Percentiles rank a stretch among this genome's conserved stretches.
phyloP scores from a whole-genome alignment of 2,329 filamentous ascomycete species.

The Fusarium virguliforme region DNA sequence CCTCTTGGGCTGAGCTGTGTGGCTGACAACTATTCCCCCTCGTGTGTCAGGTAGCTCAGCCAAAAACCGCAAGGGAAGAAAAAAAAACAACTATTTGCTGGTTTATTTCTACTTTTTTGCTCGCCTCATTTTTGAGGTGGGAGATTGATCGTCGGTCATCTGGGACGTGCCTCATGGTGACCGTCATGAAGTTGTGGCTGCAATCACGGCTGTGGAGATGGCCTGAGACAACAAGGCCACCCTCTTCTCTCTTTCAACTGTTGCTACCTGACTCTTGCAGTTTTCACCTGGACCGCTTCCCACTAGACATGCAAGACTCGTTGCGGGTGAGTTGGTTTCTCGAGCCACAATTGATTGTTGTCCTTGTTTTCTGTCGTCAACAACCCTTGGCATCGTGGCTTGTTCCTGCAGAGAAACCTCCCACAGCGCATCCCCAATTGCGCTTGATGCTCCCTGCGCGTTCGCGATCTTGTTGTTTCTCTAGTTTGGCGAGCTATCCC shows the following conservation, averaged over 20 bases:
- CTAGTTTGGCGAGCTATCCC: neutral
- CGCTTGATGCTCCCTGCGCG: neutral
- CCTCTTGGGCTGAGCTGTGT: neutral
- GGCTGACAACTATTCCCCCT: neutral
- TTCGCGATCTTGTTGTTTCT: neutral
- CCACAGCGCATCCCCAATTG: neutral
- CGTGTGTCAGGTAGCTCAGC: neutral
- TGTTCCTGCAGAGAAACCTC: constrained; percentile 1
- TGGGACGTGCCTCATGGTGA: constrained; percentile 22
- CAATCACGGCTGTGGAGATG: constrained; percentile 27
- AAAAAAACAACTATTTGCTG: neutral
- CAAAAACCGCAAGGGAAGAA: neutral
- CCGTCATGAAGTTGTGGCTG: constrained; percentile 30
- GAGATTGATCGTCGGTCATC: constrained; percentile 7
- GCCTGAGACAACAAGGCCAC: constrained; percentile 13
- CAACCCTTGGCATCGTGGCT: constrained; percentile 5
- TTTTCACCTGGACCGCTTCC: neutral
- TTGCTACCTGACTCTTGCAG: neutral
- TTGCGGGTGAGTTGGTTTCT: neutral
- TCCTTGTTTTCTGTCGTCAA: neutral
- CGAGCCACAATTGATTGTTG: constrained; percentile 5
- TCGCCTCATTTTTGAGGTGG: constrained; percentile 16
- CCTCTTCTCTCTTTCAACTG: neutral
- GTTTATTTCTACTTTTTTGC: constrained; percentile 19
- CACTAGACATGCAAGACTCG: neutral